Evolutionary conservation across 2,329 filamentous ascomycete genomes (phyloP).

Genomic region (Botrytis byssoidea): DNA sequence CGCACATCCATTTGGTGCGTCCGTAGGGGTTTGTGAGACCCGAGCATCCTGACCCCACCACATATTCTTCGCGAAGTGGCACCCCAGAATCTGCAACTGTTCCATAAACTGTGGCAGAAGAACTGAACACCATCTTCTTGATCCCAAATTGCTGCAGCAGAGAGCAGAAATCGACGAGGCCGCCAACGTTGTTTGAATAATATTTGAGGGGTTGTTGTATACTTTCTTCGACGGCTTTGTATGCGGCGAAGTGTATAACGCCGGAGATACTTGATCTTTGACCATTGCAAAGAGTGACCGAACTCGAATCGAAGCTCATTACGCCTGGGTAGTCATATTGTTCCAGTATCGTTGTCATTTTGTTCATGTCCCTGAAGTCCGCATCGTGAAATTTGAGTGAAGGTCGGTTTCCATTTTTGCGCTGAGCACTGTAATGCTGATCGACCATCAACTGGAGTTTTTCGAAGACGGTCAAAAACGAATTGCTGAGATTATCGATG

Average conservation of each 20-base stretch:
- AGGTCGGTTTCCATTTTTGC: slow-evolving; percentile 26
- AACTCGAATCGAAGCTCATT: slow-evolving; percentile 19
- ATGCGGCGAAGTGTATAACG: slow-evolving; percentile 69
- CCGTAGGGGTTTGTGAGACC: slow-evolving; percentile 66
- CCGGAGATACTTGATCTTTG: slow-evolving; percentile 49
- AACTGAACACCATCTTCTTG: slow-evolving; percentile 66
- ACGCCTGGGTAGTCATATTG: slow-evolving; percentile 24
- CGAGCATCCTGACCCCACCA: slow-evolving; percentile 48
- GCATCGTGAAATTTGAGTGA: slow-evolving; percentile 34
- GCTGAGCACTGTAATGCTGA: slow-evolving; percentile 26
- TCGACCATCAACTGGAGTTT: slow-evolving; percentile 28
- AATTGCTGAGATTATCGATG: slow-evolving; percentile 42
- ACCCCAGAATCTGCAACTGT: slow-evolving; percentile 50
- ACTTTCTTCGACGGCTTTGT: slow-evolving; percentile 55
- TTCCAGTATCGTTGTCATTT: slow-evolving; percentile 33
- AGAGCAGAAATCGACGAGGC: slow-evolving; percentile 58
- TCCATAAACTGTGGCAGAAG: slow-evolving; percentile 66
- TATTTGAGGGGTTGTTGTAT: slow-evolving; percentile 60
- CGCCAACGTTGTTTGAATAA: slow-evolving; percentile 67
- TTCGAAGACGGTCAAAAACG: slow-evolving; percentile 30
- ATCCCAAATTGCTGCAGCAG: slow-evolving; percentile 58
- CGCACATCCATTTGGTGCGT: slow-evolving; percentile 65
- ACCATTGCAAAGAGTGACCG: slow-evolving; percentile 12
- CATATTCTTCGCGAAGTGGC: slow-evolving; percentile 54
- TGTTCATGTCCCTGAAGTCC: slow-evolving; percentile 33